Evolutionary conservation across 306 rosid species (phyloP).

Genomic region (Prunus armeniaca): DNA sequence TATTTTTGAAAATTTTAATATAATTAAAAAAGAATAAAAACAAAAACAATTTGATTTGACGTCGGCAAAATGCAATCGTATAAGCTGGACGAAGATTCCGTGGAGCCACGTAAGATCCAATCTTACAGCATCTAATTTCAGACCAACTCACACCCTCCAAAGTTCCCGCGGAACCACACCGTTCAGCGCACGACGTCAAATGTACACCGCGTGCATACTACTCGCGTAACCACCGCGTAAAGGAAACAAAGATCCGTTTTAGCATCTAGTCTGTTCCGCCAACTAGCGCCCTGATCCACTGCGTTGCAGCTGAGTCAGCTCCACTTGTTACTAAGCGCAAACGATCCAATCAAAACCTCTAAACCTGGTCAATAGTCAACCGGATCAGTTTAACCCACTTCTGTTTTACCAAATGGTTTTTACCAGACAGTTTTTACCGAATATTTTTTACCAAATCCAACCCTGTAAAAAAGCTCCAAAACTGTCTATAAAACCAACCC

Average conservation of each 20-base stretch:
- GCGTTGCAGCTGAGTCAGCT: no score
- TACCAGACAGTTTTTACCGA: no score
- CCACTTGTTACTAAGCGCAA: no score
- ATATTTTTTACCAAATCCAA: no score
- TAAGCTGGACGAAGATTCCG: not conserved
- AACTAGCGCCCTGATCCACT: no score
- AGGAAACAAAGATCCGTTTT: no score
- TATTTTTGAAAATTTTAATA: not conserved
- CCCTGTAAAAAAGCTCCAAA: not conserved
- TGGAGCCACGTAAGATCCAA: constrained; percentile 20
- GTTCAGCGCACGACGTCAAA: not conserved
- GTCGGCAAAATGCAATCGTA: no score
- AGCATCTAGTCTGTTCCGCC: no score
- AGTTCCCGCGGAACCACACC: not conserved
- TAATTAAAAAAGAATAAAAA: not conserved
- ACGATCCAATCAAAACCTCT: no score
- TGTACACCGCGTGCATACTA: not conserved
- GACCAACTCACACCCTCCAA: not conserved
- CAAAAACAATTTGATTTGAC: not conserved
- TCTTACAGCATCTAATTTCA: not conserved
- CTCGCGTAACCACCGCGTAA: not conserved
- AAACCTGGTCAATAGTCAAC: no score
- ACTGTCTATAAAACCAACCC: not conserved
- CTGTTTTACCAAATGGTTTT: no score
- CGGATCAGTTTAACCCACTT: no score